Conservation (phyloP, 2,329 filamentous ascomycete species). For the Bipolaris cookei region DNA sequence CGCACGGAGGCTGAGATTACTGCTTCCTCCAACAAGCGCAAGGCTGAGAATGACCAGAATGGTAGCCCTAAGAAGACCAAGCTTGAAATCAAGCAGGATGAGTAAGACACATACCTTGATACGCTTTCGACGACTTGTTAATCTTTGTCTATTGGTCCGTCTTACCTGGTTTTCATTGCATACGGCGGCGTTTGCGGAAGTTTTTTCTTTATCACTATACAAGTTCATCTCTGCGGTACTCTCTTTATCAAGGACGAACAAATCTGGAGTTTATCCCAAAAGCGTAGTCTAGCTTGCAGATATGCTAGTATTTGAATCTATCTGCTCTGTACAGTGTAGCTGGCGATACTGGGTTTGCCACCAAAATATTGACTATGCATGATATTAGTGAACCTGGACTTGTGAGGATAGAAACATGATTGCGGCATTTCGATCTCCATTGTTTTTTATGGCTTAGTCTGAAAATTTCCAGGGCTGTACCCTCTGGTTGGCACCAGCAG, state of each 20-base stretch:
- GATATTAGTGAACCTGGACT: background rate
- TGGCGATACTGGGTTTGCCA: background rate
- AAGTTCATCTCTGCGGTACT: background rate
- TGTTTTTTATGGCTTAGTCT: too few species aligned
- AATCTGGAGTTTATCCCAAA: background rate
- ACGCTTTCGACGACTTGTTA: background rate
- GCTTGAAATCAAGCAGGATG: constrained; percentile 46
- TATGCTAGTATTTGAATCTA: background rate
- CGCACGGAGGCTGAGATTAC: constrained; percentile 22
- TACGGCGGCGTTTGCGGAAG: constrained; percentile 2
- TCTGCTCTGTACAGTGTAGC: too few species aligned
- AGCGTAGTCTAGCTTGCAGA: background rate
- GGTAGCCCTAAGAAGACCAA: constrained; percentile 42
- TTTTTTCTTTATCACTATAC: background rate
- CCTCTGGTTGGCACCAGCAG: too few species aligned
- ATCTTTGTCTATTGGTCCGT: background rate
- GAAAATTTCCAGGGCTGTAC: too few species aligned
- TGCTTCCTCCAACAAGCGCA: constrained; percentile 42
- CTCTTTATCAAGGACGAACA: background rate
- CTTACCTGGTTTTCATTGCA: background rate
- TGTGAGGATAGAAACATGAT: too few species aligned
- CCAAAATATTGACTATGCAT: background rate
- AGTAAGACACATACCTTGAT: constrained; percentile 14
- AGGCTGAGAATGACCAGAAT: constrained; percentile 34
- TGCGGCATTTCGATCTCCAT: too few species aligned